phyloP scores from a whole-genome alignment of 2,329 filamentous ascomycete genomes.

The Emmonsia crescens region DNA sequence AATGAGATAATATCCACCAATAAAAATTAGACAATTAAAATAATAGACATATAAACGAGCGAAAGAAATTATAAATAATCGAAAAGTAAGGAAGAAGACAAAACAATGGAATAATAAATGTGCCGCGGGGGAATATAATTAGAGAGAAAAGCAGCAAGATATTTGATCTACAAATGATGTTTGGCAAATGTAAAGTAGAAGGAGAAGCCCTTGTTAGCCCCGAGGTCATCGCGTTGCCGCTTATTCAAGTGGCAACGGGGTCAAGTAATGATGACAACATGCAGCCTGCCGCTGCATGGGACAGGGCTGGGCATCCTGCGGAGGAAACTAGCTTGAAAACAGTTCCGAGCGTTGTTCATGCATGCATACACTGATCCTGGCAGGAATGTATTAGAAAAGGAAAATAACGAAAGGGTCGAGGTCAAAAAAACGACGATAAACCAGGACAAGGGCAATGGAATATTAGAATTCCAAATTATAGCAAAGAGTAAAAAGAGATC shows the following conservation, averaged over 20 bases:
- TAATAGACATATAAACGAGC: constrained; percentile 1
- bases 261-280: neutral
- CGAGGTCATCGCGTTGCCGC: neutral
- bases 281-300: neutral
- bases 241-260: neutral
- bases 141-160: neutral
- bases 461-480: neutral
- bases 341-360: neutral
- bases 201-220: neutral
- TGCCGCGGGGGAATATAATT: neutral
- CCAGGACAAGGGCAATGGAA: neutral
- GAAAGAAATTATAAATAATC: neutral
- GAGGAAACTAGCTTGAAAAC: neutral
- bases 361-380: neutral
- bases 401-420: neutral
- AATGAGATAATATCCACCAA: constrained; percentile 1
- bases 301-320: neutral
- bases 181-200: neutral
- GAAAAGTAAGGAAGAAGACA: neutral
- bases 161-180: neutral
- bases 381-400: neutral
- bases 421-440: neutral
- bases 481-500: neutral
- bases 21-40: neutral
- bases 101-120: neutral